Conservation (phyloP, 306 rosid genomes). For the Canavalia ensiformis region DNA sequence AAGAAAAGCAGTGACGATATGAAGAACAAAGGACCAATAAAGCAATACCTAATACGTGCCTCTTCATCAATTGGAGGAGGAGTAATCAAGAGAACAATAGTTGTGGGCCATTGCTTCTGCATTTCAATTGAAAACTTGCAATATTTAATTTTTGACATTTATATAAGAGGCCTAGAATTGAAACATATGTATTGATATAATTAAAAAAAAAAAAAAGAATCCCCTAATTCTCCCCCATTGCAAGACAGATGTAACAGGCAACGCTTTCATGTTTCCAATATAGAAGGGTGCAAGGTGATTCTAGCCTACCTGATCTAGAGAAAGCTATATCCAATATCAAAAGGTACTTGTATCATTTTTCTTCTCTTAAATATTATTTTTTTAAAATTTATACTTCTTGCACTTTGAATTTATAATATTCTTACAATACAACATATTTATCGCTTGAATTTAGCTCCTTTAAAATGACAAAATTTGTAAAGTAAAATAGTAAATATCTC, state of each 20-base stretch:
- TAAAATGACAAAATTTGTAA: neutral
- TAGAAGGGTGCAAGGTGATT: neutral
- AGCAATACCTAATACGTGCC: slow-evolving; percentile 68
- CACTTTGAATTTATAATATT: neutral
- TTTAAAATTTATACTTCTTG: neutral
- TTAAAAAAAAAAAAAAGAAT: neutral
- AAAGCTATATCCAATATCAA: neutral
- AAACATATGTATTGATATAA: neutral
- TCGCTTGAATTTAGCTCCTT: neutral
- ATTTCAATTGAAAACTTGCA: slow-evolving; percentile 38
- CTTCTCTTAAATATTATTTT: neutral
- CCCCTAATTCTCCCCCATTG: neutral
- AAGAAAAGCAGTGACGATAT: slow-evolving; percentile 1
- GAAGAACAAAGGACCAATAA: slow-evolving; percentile 20
- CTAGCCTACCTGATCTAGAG: neutral
- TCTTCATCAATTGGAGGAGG: slow-evolving; percentile 95
- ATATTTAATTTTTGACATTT: slow-evolving; percentile 7
- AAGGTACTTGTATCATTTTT: neutral
- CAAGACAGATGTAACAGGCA: neutral
- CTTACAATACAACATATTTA: neutral
- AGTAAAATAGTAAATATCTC: neutral
- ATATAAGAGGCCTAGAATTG: slow-evolving; percentile 15
- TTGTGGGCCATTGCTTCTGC: slow-evolving; percentile 79
- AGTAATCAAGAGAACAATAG: slow-evolving; percentile 71
- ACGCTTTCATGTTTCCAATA: slow-evolving; percentile 2